Percentiles rank a stretch among this genome's conserved stretches.
phyloP scores from a whole-genome alignment of 2,329 filamentous ascomycete genomes.

The Teratosphaeria nubilosa region DNA sequence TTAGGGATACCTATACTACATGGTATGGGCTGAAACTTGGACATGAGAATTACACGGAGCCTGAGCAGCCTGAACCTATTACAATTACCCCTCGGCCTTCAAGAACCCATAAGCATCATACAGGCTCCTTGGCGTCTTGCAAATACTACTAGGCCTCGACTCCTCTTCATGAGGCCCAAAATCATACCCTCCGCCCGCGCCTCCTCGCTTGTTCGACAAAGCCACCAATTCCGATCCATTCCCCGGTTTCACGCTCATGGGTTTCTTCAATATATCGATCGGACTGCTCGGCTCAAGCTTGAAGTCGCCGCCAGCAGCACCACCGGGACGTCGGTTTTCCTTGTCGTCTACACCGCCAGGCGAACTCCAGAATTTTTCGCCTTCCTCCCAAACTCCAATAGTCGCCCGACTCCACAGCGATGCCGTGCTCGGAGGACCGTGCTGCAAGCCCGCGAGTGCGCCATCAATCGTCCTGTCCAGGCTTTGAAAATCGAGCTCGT shows the following conservation, averaged over 20 bases:
- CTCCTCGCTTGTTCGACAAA: background rate
- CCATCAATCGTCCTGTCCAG: constrained; percentile 16
- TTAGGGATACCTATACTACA: background rate
- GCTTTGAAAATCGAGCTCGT: constrained; percentile 15
- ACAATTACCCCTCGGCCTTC: constrained; percentile 1
- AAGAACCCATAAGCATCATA: constrained; percentile 36
- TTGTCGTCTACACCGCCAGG: background rate
- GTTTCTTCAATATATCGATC: background rate
- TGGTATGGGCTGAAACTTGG: background rate
- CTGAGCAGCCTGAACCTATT: constrained; percentile 4
- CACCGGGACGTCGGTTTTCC: background rate
- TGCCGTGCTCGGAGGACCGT: constrained; percentile 7
- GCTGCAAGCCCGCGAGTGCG: constrained; percentile 17
- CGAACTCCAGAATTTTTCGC: constrained; percentile 22
- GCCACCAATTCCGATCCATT: background rate
- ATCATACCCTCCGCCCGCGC: background rate
- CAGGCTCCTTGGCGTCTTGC: constrained; percentile 34
- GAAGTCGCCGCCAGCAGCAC: background rate
- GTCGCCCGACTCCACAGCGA: constrained; percentile 5
- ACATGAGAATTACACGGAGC: background rate
- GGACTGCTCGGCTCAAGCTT: background rate
- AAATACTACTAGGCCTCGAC: constrained; percentile 1
- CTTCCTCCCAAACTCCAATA: constrained; percentile 25
- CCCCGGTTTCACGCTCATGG: background rate
- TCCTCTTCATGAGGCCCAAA: background rate